Base-by-base conservation (phyloP, 202 grass and related monocot genomes). In the Alloteropsis angusta region DNA sequence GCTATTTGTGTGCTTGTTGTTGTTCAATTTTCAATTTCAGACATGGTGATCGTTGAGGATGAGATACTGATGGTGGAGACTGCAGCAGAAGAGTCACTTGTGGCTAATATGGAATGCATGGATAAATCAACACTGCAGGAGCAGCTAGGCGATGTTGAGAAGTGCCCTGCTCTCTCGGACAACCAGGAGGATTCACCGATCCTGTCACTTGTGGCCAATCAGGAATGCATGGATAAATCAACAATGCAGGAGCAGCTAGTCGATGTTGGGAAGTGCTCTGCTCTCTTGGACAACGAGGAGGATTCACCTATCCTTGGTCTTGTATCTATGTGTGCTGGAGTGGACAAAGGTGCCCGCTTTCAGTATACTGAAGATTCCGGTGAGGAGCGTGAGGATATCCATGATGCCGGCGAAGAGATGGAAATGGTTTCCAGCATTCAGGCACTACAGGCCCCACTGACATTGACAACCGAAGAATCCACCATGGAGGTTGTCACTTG, bases 301-400 rank as follows among this genome's bases (percentile, higher is more conserved):
- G 71, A 87, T 81, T 84, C 72, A 0, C 87, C 76, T 0, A 57
- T 89, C 42, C 32, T 82, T 14, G 72, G 53, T 23, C 58, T 82
- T n/a, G 65, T 86, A 67, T 60, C 75, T 12, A 13, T 3, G 2
- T 37, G 12, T 0, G 2, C 26, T 22, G 74, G 19, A 1, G 8
- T 21, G 4, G n/a, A 21, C 0, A 18, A 28, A 35, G 25, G 7
- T 61, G 25, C 14, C 18, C 26, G 2, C 74, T 70, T 44, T 15
- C 5, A 23, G 4, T 10, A 61, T 30, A 1, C 0, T 12, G 6
- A 30, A 25, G 18, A 1, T 0, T 9, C 2, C 14, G 5, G 11
- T 15, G 13, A 21, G 6, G 71, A 0, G 65, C 16, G 16, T 12
- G 2, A 25, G n/a, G 18, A 26, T 4, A 37, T 23, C 21, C 10